Base-by-base conservation (phyloP, 2,329 filamentous ascomycete genomes). In the Ophiocordyceps unilateralis region DNA sequence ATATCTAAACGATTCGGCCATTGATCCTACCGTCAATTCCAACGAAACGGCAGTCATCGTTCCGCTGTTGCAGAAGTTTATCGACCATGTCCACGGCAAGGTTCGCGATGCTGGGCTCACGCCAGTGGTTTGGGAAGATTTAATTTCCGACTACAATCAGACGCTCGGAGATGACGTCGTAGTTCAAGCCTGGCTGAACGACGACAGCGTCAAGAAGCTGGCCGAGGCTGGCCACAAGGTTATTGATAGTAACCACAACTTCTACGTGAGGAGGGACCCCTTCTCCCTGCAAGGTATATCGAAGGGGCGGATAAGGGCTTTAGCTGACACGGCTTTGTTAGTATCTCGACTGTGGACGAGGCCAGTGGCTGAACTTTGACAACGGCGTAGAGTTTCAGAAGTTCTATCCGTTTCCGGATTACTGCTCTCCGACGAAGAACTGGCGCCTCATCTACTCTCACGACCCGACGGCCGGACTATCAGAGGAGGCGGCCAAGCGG, bases 91-190 rank as follows among this genome's bases (percentile, higher is more conserved):
- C 52, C 82, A 88, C 58, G 67, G 62, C 24, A 74, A 78, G 39
- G 67, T 91, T 36, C 66, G 75, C 39, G 62, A 69, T 37, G 67
- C 71, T 6, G 80, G 79, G 5, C 62, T 93, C 41, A 73, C 70
- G 6, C 84, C 86, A 0, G 65, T 93, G 20, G 82, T 88, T 1
- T 93, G 87, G 87, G 85, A 94, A 58, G 87, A 93, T 59, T 85
- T 91, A 69, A 66, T 85, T 1, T 65, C 83, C 10, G 68, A 77
- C 20, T 93, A 84, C 81, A 83, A 88, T 55, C 63, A 91, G 39
- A 82, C 73, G 6, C 77, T 76, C 2, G 59, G 30, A 32, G 30
- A 70, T 12, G 78, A 87, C 51, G 78, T 83, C 1, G 68, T 93
- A 12, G 71, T 93, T 5, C 87, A 93, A 62, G 74, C 78, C 3